Base-by-base conservation (phyloP, 352 stramenopile genomes). In the Aphanomyces stellatus region DNA sequence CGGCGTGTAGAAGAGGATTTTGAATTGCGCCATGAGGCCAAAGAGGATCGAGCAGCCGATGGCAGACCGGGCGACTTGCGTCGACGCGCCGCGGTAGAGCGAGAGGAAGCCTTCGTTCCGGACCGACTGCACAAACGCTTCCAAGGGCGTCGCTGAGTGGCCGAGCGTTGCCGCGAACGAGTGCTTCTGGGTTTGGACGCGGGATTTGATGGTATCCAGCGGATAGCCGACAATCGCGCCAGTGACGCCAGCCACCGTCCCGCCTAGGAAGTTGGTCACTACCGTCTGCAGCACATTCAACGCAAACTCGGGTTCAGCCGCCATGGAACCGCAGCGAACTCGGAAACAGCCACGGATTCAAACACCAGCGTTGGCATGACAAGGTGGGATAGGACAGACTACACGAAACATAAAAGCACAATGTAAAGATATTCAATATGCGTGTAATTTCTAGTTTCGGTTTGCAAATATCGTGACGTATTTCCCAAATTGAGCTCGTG, bases 11-110 rank as follows among this genome's bases (percentile, higher is more conserved):
- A 81, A 88, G 51, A 87, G 78, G 63, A 82, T 87, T 22, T 79
- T 77, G 68, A 87, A 89, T 71, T 89, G 81, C 0, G 79, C 79
- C 81, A 89, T 88, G 51, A 89, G 76, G 1, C 81, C 81, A 71
- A 89, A 88, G 62, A 88, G 72, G 49, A 88, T 71, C 13, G 79
- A 89, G 25, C 72, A 89, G 76, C 81, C 84, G 69, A 89, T 72
- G 2, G 81, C 81, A 3, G 76, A 87, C 27, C 80, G 79, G 67
- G 86, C 85, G 53, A 89, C 78, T 72, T 89, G 81, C 10, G 81
- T 79, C n/a, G 77, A 82, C 1, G 79, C 81, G 40, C 81, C 79
- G 7, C 81, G 77, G 65, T 89, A 88, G 56, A 89, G 79, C 43
- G 81, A 89, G 15, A 55, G 37, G 15, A 85, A 70, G 27, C 81